Evolutionary conservation across 1,284 basidiomycete species (phyloP), one percentile per base, ranked within the genome.

Genomic region (Schizophyllum amplum): DNA sequence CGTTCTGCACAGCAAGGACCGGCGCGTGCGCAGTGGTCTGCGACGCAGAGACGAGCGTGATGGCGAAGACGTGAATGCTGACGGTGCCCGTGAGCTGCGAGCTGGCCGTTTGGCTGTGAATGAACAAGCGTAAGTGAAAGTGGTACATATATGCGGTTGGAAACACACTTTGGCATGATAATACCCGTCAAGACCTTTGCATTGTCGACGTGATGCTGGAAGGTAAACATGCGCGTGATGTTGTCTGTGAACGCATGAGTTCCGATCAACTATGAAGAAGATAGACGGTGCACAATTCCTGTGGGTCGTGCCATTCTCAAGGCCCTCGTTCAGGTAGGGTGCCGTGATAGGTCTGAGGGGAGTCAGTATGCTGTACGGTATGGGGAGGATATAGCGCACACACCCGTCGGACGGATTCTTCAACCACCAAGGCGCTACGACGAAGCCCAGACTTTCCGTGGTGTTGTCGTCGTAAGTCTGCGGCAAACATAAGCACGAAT

Each of bases 11-110:
- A 4, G 73, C 68, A n/a, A 77, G 66, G 2, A 63, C 64, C 0
- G 71, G 72, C 1, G 58, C 57, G 23, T 61, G 11, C 22, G 59
- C 33, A 3, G 57, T 46, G 24, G 51, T 23, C 11, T 57, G 53
- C 5, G 51, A 51, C 1, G 73, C 72, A 1, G 72, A 70, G 0
- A 76, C 69, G 33, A 77, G 60, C 0, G 76, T 71, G 51, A 81
- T 65, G 0, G 72, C 76, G 53, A 80, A 80, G 21, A 80, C 56
- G 58, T 80, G 79, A 4, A 80, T 67, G 24, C 75, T 67, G 2
- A 56, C 47, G 4, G 64, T 63, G 25, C 65, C 54, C 13, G 33
- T 42, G 13, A 42, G 7, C 17, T 42, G 33, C 47, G 80, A 66
- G 0, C 68, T 74, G 56, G 80, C 75, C 46, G 71, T 72, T 60